Conservation (phyloP, 2,329 filamentous ascomycete genomes). For the Botrytis sinoallii region DNA sequence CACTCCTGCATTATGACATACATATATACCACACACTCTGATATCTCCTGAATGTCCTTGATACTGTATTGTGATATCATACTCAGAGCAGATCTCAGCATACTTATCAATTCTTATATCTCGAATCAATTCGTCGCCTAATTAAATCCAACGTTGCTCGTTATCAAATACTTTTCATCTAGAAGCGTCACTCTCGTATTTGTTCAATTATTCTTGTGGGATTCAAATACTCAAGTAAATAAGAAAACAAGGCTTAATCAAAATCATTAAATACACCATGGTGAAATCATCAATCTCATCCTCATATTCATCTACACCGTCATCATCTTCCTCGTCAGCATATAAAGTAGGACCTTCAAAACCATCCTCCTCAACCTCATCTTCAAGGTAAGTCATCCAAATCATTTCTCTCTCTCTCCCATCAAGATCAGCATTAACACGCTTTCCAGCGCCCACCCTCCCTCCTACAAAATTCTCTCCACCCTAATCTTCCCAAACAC, state of each 20-base stretch:
- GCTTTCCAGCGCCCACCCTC: background rate
- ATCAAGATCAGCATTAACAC: background rate
- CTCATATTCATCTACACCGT: background rate
- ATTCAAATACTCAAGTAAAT: background rate
- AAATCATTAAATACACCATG: background rate
- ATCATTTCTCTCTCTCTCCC: background rate
- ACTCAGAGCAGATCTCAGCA: background rate
- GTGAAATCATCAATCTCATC: background rate
- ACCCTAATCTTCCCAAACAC: background rate
- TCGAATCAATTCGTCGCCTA: background rate
- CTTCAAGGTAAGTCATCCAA: background rate
- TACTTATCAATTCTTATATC: background rate
- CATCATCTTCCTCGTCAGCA: background rate
- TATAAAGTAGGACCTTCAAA: background rate
- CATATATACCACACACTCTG: background rate
- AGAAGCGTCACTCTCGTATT: background rate
- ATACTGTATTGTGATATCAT: background rate
- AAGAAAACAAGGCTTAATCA: background rate
- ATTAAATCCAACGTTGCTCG: background rate
- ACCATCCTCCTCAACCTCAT: background rate
- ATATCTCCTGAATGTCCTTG: background rate
- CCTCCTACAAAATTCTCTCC: background rate
- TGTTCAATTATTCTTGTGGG: background rate
- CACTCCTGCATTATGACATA: conserved; percentile 5
- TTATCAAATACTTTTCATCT: background rate